Base-by-base conservation (phyloP, 2,329 filamentous ascomycete species). In the Didymella keratinophila region DNA sequence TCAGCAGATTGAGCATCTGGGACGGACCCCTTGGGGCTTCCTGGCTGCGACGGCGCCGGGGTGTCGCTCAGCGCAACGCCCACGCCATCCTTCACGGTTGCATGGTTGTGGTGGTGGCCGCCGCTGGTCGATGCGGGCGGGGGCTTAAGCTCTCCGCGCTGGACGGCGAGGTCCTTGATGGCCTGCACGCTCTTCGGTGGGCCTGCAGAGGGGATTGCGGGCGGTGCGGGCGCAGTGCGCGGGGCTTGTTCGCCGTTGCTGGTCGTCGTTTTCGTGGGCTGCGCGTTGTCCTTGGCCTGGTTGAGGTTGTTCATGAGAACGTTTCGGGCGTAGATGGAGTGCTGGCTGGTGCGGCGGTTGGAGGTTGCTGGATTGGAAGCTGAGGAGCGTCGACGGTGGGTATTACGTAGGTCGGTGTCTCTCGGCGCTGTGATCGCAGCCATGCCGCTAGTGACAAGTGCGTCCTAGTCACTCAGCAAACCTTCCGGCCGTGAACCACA, bases 11-110 rank as follows among this genome's bases (percentile, higher is more conserved):
- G 58, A 30, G 32, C 49, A 43, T 55, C 53, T 48, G 48, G 59
- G 44, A 80, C 84, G 78, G 76, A 87, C 85, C 87, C 85, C 71
- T 83, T 82, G 67, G 86, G 86, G 71, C 85, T 88, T 68, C 80
- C 83, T 28, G 87, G 86, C 52, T 84, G 84, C 63, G 87, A 88
- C 57, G 86, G 83, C 70, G 80, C 73, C 60, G 87, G 87, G 61
- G 87, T 89, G 75, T 89, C 87, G 66, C 83, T 86, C 74, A 87
- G 71, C 34, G 85, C 83, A 51, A 71, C 74, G 59, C 84, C 83
- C 67, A 84, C 79, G 68, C 81, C 81, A 71, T 80, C 66, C 45
- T 71, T 73, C 36, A 59, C 53, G 11, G 67, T 61, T 6, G 61
- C 48, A 37, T 60, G 65, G n/a, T 42, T 64, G 34, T 62, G 61